Evolutionary conservation across 768 basidiomycete genomes (phyloP), one percentile per base, ranked within the genome.

Genomic region (Serendipita sp.): DNA sequence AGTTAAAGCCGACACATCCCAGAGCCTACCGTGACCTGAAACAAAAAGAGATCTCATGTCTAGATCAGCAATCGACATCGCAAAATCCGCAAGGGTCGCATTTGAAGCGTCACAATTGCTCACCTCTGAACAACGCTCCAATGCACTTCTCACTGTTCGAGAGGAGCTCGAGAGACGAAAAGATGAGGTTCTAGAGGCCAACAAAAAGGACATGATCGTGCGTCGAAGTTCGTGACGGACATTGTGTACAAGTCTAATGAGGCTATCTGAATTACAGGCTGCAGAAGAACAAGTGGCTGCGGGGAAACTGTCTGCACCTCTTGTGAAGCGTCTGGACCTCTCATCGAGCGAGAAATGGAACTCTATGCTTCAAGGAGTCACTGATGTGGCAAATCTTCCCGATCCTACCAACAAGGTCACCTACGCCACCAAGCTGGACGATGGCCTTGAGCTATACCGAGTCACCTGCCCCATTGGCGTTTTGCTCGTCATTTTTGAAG

Each of bases 381-480:
- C 80, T 8, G 93, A 96, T 70, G 95, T 99, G 24, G 90, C 90
- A 35, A 74, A 76, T 5, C 82, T 99, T 37, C 85, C 86, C 0
- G 89, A 92, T 73, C 95, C 96, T 2, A 93, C 86, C 3, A 94
- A 92, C 3, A 76, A 80, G 45, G 84, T 96, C 18, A 82, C 88
- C 0, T 98, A 96, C 73, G 92, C 96, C 0, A 84, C 84, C n/a
- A 82, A 90, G 70, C 78, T 99, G 41, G 93, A 93, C 71, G 88
- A 92, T 65, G 81, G 77, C 0, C 79, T 98, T 24, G 89, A 96
- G 68, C 80, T 99, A 2, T 92, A 95, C 75, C 85, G 92, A 35
- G 88, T 98, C 0, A 89, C 95, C 0, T 98, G 95, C 71, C 94
- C 96, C 0, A 94, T 99, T 67, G 96, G 96, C 24, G 93, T 96